Evolutionary conservation across 441 rosid genomes (phyloP).

Genomic region (Pelargonium citronellum): DNA sequence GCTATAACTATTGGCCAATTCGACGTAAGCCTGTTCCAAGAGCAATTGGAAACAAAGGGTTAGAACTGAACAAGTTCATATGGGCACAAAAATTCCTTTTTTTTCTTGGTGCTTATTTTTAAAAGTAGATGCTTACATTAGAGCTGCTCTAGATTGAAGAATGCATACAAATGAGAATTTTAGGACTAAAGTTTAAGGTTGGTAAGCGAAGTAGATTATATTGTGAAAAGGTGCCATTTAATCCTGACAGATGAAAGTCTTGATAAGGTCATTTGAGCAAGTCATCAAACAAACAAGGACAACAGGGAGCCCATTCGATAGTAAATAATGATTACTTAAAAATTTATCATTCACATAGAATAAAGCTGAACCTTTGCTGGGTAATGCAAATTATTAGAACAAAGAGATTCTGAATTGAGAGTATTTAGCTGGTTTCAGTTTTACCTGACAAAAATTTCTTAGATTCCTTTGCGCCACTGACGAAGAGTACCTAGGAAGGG

Average conservation of each 20-base stretch:
- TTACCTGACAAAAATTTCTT: constrained; percentile 56
- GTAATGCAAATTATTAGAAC: background rate
- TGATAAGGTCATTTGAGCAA: no score
- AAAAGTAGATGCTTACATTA: no score
- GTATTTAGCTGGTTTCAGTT: constrained; percentile 11
- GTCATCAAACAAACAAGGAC: no score
- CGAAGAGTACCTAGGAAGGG: constrained; percentile 80
- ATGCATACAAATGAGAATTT: no score
- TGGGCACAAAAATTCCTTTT: no score
- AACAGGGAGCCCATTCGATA: background rate
- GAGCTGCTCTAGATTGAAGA: no score
- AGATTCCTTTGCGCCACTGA: constrained; percentile 67
- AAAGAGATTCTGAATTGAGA: background rate
- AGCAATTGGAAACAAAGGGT: constrained; percentile 7
- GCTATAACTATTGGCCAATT: constrained; percentile 58
- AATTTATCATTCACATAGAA: background rate
- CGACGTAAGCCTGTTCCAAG: constrained; percentile 56
- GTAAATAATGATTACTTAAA: background rate
- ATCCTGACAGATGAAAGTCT: no score
- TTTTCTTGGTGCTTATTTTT: no score
- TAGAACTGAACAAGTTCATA: background rate
- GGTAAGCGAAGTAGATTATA: no score
- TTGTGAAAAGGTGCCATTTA: no score
- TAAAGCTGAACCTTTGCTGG: background rate
- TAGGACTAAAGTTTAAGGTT: no score